These are phyloP conservation scores for Myrica gale DNA, from an alignment of 306 rosid genomes.

Conservation along the genomic window DNA sequence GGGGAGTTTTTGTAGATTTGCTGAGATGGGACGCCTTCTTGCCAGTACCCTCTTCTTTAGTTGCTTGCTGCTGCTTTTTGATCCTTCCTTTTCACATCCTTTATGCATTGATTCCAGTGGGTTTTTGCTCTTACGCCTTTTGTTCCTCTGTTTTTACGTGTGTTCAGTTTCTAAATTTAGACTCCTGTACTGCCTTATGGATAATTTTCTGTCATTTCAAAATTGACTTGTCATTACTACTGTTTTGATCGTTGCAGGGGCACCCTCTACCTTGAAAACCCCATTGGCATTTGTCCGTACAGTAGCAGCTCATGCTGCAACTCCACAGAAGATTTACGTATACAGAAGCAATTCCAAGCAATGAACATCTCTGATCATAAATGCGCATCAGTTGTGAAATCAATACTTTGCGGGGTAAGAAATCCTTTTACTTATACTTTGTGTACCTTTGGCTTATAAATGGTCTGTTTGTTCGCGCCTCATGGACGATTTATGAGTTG, in stretches of 20 bases:
- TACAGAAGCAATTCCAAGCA: conserved; percentile 58
- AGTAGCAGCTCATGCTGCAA: conserved; percentile 85
- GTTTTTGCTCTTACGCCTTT: conserved; percentile 20
- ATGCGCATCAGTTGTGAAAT: conserved; percentile 73
- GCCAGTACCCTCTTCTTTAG: conserved; percentile 44
- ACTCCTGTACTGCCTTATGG: conserved; percentile 4
- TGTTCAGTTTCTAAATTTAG: conserved; percentile 3
- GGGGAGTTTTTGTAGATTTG: conserved; percentile 22
- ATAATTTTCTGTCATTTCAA: conserved; percentile 5
- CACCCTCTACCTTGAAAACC: conserved; percentile 52
- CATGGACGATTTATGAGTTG: neutral
- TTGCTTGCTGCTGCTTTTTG: conserved; percentile 53
- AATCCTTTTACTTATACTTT: conserved; percentile 7
- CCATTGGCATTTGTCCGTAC: conserved; percentile 68
- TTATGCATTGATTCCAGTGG: conserved; percentile 78
- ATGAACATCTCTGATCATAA: conserved; percentile 65
- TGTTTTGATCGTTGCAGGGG: conserved; percentile 44
- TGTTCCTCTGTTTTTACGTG: neutral
- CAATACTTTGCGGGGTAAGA: conserved; percentile 77
- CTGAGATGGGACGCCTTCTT: conserved; percentile 52
- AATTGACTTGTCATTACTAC: neutral
- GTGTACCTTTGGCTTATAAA: neutral
- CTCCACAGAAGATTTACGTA: conserved; percentile 57
- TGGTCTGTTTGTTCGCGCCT: neutral
- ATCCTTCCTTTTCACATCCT: conserved; percentile 63